Percentiles rank a stretch among this genome's conserved stretches.
phyloP scores from a whole-genome alignment of 176 grass and related monocot species.

The Lolium perenne region DNA sequence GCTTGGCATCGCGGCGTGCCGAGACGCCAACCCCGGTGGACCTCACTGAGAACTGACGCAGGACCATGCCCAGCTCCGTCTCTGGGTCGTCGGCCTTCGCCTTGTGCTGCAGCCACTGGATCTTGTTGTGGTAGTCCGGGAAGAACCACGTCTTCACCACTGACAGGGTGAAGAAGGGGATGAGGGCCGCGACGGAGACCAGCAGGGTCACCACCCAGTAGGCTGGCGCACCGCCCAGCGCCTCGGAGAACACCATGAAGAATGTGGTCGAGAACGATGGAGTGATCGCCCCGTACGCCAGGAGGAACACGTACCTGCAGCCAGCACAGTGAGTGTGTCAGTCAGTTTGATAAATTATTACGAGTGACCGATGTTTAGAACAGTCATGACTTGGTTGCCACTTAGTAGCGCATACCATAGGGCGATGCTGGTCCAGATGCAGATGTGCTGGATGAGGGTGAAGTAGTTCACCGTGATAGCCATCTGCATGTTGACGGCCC shows the following conservation, averaged over 20 bases:
- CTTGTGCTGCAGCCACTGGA: constrained; percentile 67
- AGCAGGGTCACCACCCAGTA: constrained; percentile 84
- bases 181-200: constrained; percentile 50
- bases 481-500: constrained; percentile 87
- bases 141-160: constrained; percentile 65
- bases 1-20: constrained; percentile 64
- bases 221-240: constrained; percentile 47
- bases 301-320: constrained; percentile 64
- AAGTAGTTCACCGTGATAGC: constrained; percentile 69
- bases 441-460: constrained; percentile 76
- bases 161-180: constrained; percentile 66
- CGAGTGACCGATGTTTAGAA: neutral
- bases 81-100: constrained; percentile 49
- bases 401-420: constrained; percentile 56
- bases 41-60: constrained; percentile 80
- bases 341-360: neutral
- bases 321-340: neutral
- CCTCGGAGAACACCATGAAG: constrained; percentile 69
- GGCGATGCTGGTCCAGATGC: constrained; percentile 76
- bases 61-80: constrained; percentile 48
- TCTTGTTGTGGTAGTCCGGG: constrained; percentile 78
- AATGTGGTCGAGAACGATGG: constrained; percentile 63
- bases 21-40: constrained; percentile 79
- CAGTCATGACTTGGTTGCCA: neutral
- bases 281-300: constrained; percentile 69